These are phyloP conservation scores for Eucalyptus virginea DNA, from an alignment of 345 rosid species.

Conservation along the genomic window DNA sequence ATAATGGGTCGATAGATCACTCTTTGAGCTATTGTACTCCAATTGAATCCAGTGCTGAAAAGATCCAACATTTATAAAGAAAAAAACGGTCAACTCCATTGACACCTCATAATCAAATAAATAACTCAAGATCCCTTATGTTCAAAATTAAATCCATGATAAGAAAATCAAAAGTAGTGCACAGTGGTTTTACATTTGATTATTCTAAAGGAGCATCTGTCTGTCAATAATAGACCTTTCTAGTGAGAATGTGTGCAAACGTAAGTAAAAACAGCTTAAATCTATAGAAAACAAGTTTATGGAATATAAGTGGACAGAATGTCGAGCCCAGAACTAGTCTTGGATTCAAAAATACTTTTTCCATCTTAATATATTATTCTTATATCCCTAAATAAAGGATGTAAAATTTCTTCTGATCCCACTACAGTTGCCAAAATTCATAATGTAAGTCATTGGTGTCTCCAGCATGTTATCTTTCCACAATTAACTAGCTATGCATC, in stretches of 20 bases:
- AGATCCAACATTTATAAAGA: neutral
- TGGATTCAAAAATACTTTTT: neutral
- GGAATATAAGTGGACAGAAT: neutral
- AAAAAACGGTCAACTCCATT: neutral
- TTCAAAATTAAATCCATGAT: neutral
- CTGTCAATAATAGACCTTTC: neutral
- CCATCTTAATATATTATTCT: neutral
- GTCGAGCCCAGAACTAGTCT: neutral
- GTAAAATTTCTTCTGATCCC: neutral
- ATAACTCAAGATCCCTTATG: neutral
- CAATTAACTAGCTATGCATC: neutral
- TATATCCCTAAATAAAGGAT: neutral
- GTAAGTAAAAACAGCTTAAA: neutral
- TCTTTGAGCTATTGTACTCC: slow-evolving; percentile 65
- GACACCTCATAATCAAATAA: neutral
- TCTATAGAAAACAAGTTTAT: neutral
- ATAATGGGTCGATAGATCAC: slow-evolving; percentile 49
- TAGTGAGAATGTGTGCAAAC: neutral
- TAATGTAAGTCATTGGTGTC: neutral
- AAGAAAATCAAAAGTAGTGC: neutral
- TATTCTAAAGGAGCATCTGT: neutral
- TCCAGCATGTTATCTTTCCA: neutral
- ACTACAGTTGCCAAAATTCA: neutral
- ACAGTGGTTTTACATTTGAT: neutral
- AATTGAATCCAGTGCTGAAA: slow-evolving; percentile 63